phyloP scores from a whole-genome alignment of 2,329 filamentous ascomycete species.

The Alternaria infectoria region DNA sequence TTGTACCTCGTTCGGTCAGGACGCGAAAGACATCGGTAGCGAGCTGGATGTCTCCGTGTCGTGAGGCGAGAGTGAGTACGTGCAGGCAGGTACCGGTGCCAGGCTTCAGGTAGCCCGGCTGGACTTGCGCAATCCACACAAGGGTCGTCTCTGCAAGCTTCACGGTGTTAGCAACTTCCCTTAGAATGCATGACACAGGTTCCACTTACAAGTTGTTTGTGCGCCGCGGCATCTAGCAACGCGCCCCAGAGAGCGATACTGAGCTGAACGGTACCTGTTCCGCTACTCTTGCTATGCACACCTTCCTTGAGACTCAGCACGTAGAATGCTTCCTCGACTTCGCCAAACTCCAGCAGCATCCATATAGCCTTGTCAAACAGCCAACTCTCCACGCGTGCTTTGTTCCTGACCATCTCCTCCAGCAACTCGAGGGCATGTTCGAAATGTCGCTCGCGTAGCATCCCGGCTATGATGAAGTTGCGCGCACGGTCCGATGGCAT shows the following conservation, averaged over 20 bases:
- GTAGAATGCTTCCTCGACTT: constrained; percentile 77
- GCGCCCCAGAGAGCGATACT: constrained; percentile 69
- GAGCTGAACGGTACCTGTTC: constrained; percentile 44
- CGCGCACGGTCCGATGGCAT: constrained; percentile 66
- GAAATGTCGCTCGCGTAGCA: constrained; percentile 81
- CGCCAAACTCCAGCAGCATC: constrained; percentile 71
- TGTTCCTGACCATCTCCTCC: constrained; percentile 67
- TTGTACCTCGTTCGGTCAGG: constrained; percentile 64
- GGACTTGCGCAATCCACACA: constrained; percentile 74
- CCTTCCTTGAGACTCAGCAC: constrained; percentile 61
- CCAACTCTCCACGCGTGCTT: constrained; percentile 69
- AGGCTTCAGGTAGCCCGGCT: constrained; percentile 64
- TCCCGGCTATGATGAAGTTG: constrained; percentile 72
- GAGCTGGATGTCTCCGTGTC: constrained; percentile 69
- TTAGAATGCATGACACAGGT: background rate
- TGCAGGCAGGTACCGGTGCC: constrained; percentile 70
- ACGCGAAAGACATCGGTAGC: constrained; percentile 74
- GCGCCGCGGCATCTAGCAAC: constrained; percentile 77
- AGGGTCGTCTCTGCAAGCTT: constrained; percentile 69
- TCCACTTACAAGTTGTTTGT: constrained; percentile 60
- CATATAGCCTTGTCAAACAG: constrained; percentile 80
- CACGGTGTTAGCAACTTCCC: constrained; percentile 12
- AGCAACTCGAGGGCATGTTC: constrained; percentile 78
- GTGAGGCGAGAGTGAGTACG: constrained; percentile 74
- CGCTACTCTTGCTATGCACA: constrained; percentile 14